phyloP scores from a whole-genome alignment of 257 asterid species.

The Salvia miltiorrhiza region DNA sequence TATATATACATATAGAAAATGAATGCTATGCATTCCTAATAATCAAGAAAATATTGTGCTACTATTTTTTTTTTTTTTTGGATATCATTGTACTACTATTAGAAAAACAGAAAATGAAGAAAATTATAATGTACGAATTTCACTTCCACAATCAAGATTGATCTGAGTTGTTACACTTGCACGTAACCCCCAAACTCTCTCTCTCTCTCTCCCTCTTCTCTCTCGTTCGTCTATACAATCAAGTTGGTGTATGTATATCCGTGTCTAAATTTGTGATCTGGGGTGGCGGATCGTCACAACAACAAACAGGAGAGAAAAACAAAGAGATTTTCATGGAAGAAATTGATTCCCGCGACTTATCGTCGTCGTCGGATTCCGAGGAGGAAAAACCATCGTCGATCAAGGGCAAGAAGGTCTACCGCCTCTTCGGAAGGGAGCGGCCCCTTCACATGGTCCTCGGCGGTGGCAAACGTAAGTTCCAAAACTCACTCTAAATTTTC shows the following conservation, averaged over 20 bases:
- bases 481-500: background rate
- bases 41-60: no score
- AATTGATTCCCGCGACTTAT: slow-evolving; percentile 24
- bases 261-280: background rate
- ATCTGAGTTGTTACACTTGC: background rate
- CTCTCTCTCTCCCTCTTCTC: slow-evolving; percentile 2
- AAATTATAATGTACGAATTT: background rate
- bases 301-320: slow-evolving; percentile 32
- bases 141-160: background rate
- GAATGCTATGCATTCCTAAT: no score
- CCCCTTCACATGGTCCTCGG: slow-evolving; percentile 69
- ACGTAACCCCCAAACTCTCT: background rate
- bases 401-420: slow-evolving; percentile 37
- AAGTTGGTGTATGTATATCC: background rate
- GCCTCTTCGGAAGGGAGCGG: slow-evolving; percentile 63
- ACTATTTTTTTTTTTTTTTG: no score
- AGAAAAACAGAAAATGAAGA: no score
- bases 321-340: slow-evolving; percentile 44
- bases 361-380: slow-evolving; percentile 44
- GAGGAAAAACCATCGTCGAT: slow-evolving; percentile 42
- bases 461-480: slow-evolving; percentile 55
- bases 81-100: no score
- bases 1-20: no score
- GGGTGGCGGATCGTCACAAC: slow-evolving; percentile 44
- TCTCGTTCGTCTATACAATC: background rate